Conservation (phyloP, 2,329 filamentous ascomycete genomes). For the Calonectria pauciramosa region DNA sequence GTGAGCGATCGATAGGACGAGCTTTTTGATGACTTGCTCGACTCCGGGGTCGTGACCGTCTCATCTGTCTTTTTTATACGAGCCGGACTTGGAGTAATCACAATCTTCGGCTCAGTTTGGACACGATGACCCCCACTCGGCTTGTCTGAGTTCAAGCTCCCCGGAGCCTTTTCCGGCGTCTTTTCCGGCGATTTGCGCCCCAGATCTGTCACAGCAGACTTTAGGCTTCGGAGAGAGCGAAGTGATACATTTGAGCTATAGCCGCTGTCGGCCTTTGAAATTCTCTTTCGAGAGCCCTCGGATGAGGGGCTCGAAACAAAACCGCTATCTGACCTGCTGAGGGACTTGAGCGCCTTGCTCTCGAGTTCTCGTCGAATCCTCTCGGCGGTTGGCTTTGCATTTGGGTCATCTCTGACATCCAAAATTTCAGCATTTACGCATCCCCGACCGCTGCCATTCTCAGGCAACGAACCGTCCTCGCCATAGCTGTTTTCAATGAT, state of each 20-base stretch:
- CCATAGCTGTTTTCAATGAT: neutral
- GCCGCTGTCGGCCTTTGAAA: conserved; percentile 72
- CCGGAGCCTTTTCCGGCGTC: neutral
- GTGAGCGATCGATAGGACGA: conserved; percentile 33
- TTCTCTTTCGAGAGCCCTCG: conserved; percentile 57
- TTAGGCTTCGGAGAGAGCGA: conserved; percentile 61
- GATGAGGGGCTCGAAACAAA: conserved; percentile 62
- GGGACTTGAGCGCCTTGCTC: conserved; percentile 38
- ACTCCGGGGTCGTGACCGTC: neutral
- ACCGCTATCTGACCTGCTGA: conserved; percentile 61
- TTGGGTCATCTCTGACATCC: conserved; percentile 58
- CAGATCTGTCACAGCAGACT: conserved; percentile 37
- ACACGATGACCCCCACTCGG: neutral
- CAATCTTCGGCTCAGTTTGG: neutral
- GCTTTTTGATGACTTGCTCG: conserved; percentile 13
- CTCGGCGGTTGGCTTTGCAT: conserved; percentile 54
- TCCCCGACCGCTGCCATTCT: conserved; percentile 41
- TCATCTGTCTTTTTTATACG: neutral
- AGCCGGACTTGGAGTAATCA: neutral
- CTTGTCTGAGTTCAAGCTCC: neutral
- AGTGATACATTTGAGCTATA: conserved; percentile 73
- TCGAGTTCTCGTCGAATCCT: conserved; percentile 37
- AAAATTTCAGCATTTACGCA: conserved; percentile 56
- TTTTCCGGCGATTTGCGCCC: conserved; percentile 38
- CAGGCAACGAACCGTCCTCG: conserved; percentile 28